phyloP scores from a whole-genome alignment of 345 rosid genomes.

The Eucalyptus melliodora region DNA sequence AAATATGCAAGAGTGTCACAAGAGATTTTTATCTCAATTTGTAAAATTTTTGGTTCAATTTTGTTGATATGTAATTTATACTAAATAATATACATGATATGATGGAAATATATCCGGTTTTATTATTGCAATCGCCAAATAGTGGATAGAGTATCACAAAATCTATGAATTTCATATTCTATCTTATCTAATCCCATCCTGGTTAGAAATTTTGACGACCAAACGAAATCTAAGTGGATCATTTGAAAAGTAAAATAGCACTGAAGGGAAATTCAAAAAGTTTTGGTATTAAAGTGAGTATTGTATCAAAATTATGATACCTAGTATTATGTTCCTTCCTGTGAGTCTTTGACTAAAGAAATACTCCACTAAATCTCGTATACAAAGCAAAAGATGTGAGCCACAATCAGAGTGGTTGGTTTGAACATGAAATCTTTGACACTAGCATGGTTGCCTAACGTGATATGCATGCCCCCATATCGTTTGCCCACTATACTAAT shows the following conservation, averaged over 20 bases:
- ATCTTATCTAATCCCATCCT: accelerated
- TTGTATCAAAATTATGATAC: no score
- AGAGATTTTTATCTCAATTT: no score
- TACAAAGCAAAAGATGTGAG: not conserved
- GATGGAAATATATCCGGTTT: no score
- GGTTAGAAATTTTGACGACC: accelerated
- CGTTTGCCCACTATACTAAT: not conserved
- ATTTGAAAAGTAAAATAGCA: not conserved
- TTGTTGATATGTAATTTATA: no score
- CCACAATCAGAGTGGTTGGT: not conserved
- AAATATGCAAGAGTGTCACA: no score
- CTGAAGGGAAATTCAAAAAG: accelerated
- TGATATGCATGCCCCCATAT: not conserved
- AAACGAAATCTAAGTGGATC: no score
- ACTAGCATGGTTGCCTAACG: not conserved
- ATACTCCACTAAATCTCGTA: not conserved
- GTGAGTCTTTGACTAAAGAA: not conserved
- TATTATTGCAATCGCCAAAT: no score
- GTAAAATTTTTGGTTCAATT: no score
- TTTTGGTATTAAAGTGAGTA: not conserved
- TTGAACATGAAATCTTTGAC: not conserved
- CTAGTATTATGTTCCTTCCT: accelerated
- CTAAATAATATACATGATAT: no score
- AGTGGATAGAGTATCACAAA: accelerated
- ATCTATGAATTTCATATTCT: no score